These are phyloP conservation scores for Aspergillus clavatus DNA, from an alignment of 2,329 filamentous ascomycete species.

Conservation along the genomic window DNA sequence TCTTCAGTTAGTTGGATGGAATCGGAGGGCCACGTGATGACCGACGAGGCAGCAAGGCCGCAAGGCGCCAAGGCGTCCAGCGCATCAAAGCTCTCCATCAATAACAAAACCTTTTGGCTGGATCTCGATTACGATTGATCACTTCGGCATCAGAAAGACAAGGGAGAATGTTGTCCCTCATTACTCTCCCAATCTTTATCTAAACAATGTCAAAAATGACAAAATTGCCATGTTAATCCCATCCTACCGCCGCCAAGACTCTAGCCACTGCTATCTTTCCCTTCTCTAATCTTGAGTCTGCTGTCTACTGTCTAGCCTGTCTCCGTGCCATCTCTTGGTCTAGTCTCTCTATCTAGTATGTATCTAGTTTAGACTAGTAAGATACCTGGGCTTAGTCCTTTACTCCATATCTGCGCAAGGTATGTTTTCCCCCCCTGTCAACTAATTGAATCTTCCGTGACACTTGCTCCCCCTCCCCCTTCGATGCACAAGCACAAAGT, in stretches of 20 bases:
- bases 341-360: too few relatives aligned
- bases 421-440: conserved; percentile 8
- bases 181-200: too few relatives aligned
- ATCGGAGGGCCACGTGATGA: conserved; percentile 23
- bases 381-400: too few relatives aligned
- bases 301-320: too few relatives aligned
- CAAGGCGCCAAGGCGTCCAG: conserved; percentile 15
- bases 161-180: not conserved
- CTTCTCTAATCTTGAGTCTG: too few relatives aligned
- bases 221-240: not conserved
- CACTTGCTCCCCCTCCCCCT: conserved; percentile 7
- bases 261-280: not conserved
- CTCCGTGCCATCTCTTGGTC: too few relatives aligned
- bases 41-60: conserved; percentile 4
- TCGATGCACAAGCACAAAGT: conserved; percentile 1
- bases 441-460: conserved; percentile 7
- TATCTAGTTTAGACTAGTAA: too few relatives aligned
- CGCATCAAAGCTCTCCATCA: conserved; percentile 14
- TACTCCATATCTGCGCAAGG: too few relatives aligned
- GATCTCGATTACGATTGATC: conserved; percentile 4
- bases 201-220: not conserved
- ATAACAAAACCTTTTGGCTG: conserved; percentile 11
- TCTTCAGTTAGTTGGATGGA: too few relatives aligned
- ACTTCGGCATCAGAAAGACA: not conserved
- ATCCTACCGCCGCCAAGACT: not conserved